These are phyloP conservation scores for Geotrichum australiense DNA, from an alignment of 1,139 yeast genomes.

Conservation along the genomic window DNA sequence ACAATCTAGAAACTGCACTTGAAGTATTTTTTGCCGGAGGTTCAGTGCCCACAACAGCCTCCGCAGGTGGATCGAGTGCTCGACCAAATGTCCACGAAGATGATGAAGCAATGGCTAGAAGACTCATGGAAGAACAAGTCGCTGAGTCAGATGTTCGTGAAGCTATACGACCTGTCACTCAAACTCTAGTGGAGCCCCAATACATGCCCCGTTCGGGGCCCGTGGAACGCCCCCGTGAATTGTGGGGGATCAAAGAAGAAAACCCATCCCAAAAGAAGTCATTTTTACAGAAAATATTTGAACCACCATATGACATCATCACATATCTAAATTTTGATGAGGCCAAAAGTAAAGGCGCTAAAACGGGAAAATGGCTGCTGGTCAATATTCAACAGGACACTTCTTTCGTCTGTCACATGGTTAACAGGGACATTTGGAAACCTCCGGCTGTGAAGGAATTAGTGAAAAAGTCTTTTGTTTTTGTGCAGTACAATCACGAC, in stretches of 20 bases:
- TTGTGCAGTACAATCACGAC: constrained; percentile 64
- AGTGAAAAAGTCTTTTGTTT: constrained; percentile 63
- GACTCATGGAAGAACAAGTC: constrained; percentile 55
- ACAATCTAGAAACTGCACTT: constrained; percentile 78
- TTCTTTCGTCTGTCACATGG: constrained; percentile 81
- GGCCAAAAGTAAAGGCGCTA: constrained; percentile 64
- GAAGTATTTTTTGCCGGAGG: constrained; percentile 77
- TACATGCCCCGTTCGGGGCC: constrained; percentile 20
- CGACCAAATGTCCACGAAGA: constrained; percentile 20
- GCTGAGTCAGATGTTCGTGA: constrained; percentile 52
- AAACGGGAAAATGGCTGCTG: constrained; percentile 69
- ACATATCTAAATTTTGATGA: constrained; percentile 53
- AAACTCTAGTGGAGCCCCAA: constrained; percentile 54
- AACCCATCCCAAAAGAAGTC: constrained; percentile 61
- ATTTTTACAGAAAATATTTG: constrained; percentile 73
- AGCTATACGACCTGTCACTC: constrained; percentile 74
- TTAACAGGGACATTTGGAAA: constrained; percentile 94
- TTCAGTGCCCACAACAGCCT: constrained; percentile 26
- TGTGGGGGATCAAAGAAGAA: constrained; percentile 24
- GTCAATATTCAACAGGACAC: constrained; percentile 79
- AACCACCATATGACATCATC: constrained; percentile 92
- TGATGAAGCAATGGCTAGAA: constrained; percentile 58
- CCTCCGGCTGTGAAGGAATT: constrained; percentile 55
- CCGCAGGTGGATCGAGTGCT: not conserved
- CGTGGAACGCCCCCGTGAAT: constrained; percentile 4